phyloP scores from a whole-genome alignment of 108 stramenopile species.

The Epithemia pelagica region DNA sequence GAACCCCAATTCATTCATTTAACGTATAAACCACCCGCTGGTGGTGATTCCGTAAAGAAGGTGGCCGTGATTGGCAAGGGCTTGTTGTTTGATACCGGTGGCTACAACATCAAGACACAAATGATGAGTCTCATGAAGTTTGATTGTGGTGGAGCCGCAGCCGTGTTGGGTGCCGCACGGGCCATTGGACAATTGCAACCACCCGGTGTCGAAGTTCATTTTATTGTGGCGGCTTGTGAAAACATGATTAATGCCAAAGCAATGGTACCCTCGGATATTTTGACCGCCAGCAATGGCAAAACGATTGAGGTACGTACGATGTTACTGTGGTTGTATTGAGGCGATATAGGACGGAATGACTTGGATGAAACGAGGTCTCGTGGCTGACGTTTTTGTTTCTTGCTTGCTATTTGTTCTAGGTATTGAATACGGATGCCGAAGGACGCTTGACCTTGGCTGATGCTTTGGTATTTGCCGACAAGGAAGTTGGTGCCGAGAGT shows the following conservation, averaged over 20 bases:
- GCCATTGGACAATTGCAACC: conserved; percentile 58
- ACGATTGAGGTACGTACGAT: conserved; percentile 80
- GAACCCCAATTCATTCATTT: conserved; percentile 97
- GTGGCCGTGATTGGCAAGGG: conserved; percentile 94
- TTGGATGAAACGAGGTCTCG: too few species aligned
- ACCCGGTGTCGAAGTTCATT: conserved; percentile 86
- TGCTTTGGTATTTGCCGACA: conserved; percentile 95
- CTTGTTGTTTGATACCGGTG: conserved; percentile 96
- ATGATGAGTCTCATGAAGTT: conserved; percentile 99
- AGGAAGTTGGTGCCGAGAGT: conserved; percentile 79
- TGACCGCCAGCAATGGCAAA: conserved; percentile 96
- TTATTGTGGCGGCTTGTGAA: conserved; percentile 89
- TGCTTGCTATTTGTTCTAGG: neutral
- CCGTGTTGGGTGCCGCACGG: conserved; percentile 47
- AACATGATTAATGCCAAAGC: conserved; percentile 95
- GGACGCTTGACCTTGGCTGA: conserved; percentile 95
- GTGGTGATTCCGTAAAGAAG: conserved; percentile 53
- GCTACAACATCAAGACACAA: conserved; percentile 98
- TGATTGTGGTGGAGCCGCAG: conserved; percentile 95
- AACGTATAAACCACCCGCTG: conserved; percentile 73
- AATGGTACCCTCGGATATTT: conserved; percentile 88
- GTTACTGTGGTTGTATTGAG: too few species aligned
- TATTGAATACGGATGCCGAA: conserved; percentile 97
- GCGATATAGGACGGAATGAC: too few species aligned
- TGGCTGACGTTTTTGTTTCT: neutral